phyloP scores from a whole-genome alignment of 2,329 filamentous ascomycete genomes.

The Blastomyces silverae region DNA sequence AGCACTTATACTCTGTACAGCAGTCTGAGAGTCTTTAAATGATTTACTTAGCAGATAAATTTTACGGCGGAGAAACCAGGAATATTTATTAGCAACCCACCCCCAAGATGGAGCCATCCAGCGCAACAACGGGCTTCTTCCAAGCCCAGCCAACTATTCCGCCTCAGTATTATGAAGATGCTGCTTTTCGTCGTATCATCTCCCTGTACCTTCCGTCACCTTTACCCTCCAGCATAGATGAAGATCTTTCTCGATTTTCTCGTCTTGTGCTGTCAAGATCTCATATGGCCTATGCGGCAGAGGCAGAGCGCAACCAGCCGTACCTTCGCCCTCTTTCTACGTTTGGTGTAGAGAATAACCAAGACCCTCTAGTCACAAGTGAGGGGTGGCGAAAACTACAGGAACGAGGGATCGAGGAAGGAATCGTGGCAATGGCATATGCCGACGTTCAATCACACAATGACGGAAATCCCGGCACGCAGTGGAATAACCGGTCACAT shows the following conservation, averaged over 20 bases:
- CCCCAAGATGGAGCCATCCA: conserved; percentile 24
- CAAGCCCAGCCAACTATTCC: conserved; percentile 22
- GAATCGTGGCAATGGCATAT: conserved; percentile 25
- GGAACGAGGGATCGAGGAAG: conserved; percentile 25
- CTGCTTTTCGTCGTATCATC: conserved; percentile 22
- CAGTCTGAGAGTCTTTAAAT: background rate
- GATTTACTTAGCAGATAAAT: background rate
- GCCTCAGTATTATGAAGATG: conserved; percentile 23
- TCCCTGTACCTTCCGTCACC: conserved; percentile 24
- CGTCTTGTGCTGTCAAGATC: conserved; percentile 22
- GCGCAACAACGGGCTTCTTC: conserved; percentile 26
- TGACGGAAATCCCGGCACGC: background rate
- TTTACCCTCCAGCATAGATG: conserved; percentile 19
- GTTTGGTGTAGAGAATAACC: conserved; percentile 26
- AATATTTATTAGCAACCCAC: background rate
- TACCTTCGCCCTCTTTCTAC: conserved; percentile 24
- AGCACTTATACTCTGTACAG: background rate
- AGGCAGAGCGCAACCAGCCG: conserved; percentile 24
- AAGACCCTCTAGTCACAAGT: conserved; percentile 25
- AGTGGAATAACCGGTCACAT: conserved; percentile 25
- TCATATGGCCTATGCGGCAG: conserved; percentile 20
- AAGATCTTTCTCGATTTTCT: conserved; percentile 24
- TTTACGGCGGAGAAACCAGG: background rate
- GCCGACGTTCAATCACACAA: conserved; percentile 15
- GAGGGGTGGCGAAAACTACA: conserved; percentile 27